Base-by-base conservation (phyloP, 2,329 filamentous ascomycete genomes). In the Alternaria infectoria region DNA sequence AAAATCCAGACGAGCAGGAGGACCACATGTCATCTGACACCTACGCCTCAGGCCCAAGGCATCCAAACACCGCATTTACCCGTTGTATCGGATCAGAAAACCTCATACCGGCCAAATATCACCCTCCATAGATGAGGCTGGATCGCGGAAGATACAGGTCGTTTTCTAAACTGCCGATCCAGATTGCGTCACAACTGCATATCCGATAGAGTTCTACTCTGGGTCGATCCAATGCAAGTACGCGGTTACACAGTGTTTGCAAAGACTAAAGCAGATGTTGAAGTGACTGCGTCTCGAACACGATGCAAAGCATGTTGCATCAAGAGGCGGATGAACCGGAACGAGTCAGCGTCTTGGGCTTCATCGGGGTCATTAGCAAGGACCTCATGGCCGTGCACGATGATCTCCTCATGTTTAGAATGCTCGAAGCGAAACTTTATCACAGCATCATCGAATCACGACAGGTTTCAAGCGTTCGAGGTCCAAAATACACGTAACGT, bases 331-430 rank as follows among this genome's bases (percentile, higher is more conserved):
- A 61, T 62, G 56, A 51, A 56, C 54, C 62, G 67, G 66, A 57
- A 56, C 65, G 62, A 67, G 65, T 65, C 67, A 69, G 61, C 23
- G 25, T 30, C 23, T 64, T 59, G 55, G 58, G 60, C 66, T 59
- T 51, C 57, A 62, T 61, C 49, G 32, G 56, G 43, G 46, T 51
- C 57, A 62, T 61, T 54, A 43, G 56, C 45, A 50, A 23, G 54
- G 55, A 44, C 57, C 54, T 30, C 44, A 25, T 58, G 50, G 50
- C 51, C 54, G 54, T 65, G 59, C 58, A 50, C 58, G 54, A 54
- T 58, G 57, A 59, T 60, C 55, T 65, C 63, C 54, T 55, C 61
- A 69, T 54, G 61, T 55, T 62, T 65, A 21, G 51, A 21, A 60
- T 60, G 44, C 30, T 36, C 45, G 32, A 58, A 64, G 59, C 62